Evolutionary conservation across 352 stramenopile species (phyloP).

Genomic region (Phytophthora foliorum): DNA sequence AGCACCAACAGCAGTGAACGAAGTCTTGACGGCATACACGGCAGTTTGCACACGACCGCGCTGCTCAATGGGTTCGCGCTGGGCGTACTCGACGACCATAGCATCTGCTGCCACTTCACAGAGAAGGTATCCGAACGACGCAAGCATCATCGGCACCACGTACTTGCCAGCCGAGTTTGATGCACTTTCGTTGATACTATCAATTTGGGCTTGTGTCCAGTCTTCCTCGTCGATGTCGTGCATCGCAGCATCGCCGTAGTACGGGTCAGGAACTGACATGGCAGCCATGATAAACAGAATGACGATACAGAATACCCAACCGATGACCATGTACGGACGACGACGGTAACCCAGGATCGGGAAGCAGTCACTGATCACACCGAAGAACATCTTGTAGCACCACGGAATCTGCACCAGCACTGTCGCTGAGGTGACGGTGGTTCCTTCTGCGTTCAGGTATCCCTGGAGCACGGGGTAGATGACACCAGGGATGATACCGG

Average conservation of each 20-base stretch:
- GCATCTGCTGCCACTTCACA: constrained; percentile 65
- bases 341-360: constrained; percentile 63
- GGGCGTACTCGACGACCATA: constrained; percentile 64
- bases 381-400: constrained; percentile 68
- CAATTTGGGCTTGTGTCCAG: constrained; percentile 43
- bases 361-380: constrained; percentile 59
- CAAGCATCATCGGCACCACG: constrained; percentile 68
- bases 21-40: constrained; percentile 55
- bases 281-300: constrained; percentile 55
- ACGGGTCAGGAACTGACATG: constrained; percentile 43
- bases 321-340: constrained; percentile 62
- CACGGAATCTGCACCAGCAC: constrained; percentile 59
- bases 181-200: constrained; percentile 43
- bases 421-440: constrained; percentile 49
- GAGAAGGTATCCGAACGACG: constrained; percentile 62
- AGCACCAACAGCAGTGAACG: constrained; percentile 49
- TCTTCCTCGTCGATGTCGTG: constrained; percentile 43
- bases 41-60: constrained; percentile 57
- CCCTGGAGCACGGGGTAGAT: constrained; percentile 66
- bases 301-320: constrained; percentile 52
- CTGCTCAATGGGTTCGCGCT: constrained; percentile 57
- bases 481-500: constrained; percentile 47
- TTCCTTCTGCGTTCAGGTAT: constrained; percentile 63
- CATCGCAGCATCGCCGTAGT: constrained; percentile 50
- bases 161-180: constrained; percentile 49